Conservation (phyloP, 148 eudicot species). For the Fagopyrum homotropicum region DNA sequence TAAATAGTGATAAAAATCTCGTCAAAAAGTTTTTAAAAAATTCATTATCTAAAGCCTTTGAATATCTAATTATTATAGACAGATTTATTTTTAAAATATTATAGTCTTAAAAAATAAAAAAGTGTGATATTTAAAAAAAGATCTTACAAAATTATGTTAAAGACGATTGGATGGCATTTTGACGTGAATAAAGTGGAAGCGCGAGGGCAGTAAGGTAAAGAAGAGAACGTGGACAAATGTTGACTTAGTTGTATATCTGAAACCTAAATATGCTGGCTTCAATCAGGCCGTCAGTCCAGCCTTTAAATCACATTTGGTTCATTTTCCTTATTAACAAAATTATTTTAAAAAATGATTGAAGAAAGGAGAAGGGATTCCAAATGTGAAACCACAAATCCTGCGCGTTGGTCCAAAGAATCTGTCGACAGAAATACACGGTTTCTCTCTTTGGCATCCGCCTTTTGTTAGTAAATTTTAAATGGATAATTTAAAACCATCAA, state of each 20-base stretch:
- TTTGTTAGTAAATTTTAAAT: background rate
- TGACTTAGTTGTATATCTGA: background rate
- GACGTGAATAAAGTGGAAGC: background rate
- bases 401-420: constrained; percentile 6
- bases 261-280: constrained; percentile 2
- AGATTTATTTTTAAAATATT: too few relatives aligned
- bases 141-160: too few relatives aligned
- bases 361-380: background rate
- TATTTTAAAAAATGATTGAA: background rate
- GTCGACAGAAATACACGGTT: background rate
- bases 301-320: background rate
- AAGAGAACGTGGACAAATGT: background rate
- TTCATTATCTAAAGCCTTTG: too few relatives aligned
- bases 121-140: too few relatives aligned
- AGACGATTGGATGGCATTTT: background rate
- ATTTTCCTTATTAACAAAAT: background rate
- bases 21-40: too few relatives aligned
- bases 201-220: background rate
- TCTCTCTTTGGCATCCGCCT: background rate
- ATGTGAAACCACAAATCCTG: background rate
- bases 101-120: too few relatives aligned
- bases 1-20: too few relatives aligned
- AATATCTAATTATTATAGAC: too few relatives aligned
- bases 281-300: constrained; percentile 2
- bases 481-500: too few relatives aligned